These are phyloP conservation scores for Cyclanthera cordifolia DNA, from an alignment of 306 rosid species.

Conservation along the genomic window DNA sequence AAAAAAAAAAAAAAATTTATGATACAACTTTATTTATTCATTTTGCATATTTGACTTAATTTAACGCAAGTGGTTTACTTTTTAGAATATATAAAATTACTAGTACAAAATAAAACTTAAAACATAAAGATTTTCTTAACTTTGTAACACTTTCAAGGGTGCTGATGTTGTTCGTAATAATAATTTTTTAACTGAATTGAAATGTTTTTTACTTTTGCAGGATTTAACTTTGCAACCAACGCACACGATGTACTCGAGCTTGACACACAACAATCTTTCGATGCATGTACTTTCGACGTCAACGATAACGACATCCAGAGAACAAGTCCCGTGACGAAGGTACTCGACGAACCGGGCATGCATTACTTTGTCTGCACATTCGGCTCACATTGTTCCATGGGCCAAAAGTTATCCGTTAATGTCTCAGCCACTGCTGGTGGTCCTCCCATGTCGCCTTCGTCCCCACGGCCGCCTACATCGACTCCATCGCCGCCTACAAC, in stretches of 20 bases:
- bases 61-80: not conserved
- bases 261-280: not conserved
- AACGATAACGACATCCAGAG: not conserved
- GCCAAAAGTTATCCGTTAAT: slow-evolving; percentile 22
- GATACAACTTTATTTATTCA: not conserved
- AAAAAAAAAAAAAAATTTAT: too few relatives aligned
- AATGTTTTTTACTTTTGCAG: not conserved
- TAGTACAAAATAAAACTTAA: too few relatives aligned
- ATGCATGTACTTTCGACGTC: not conserved
- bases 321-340: slow-evolving; percentile 4
- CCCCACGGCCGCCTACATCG: not conserved
- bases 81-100: not conserved
- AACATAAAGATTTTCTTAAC: not conserved
- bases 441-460: not conserved
- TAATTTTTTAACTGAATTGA: not conserved
- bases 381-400: slow-evolving; percentile 17
- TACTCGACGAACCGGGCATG: slow-evolving; percentile 10
- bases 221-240: not conserved
- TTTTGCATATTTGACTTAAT: not conserved
- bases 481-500: not conserved
- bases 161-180: not conserved
- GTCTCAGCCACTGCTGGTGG: not conserved
- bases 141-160: too few relatives aligned
- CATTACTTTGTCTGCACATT: slow-evolving; percentile 19
- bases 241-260: not conserved